A percentile compares a stretch with the other conserved stretches of the same genome.
Conservation (phyloP, 2,329 filamentous ascomycete genomes). For the Curvularia sp. region DNA sequence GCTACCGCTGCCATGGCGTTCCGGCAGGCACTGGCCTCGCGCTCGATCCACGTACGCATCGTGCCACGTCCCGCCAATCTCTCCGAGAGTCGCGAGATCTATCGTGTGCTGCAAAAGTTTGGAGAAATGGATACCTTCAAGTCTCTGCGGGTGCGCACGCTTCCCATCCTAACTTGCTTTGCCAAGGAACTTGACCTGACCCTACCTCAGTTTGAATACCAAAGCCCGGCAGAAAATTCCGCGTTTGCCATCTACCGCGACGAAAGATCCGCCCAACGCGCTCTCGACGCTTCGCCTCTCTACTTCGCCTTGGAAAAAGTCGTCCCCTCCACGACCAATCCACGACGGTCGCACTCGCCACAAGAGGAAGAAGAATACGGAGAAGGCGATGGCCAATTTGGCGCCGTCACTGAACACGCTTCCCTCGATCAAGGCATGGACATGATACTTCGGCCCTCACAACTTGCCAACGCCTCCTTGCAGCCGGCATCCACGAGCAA, state of each 20-base stretch:
- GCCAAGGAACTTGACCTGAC: neutral
- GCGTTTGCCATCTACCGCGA: slow-evolving; percentile 57
- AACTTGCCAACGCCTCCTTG: slow-evolving; percentile 26
- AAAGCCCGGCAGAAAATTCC: slow-evolving; percentile 52
- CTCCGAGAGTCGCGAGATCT: slow-evolving; percentile 58
- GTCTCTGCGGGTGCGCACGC: slow-evolving; percentile 48
- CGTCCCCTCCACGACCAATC: neutral
- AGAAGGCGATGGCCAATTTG: neutral
- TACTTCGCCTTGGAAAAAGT: slow-evolving; percentile 54
- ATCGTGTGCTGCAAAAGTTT: slow-evolving; percentile 57
- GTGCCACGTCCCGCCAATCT: slow-evolving; percentile 56
- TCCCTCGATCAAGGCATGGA: slow-evolving; percentile 32
- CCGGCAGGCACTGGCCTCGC: slow-evolving; percentile 44
- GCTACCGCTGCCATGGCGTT: slow-evolving; percentile 35
- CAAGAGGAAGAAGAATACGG: slow-evolving; percentile 26
- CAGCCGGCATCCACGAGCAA: slow-evolving; percentile 10
- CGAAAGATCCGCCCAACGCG: slow-evolving; percentile 49
- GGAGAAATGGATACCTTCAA: slow-evolving; percentile 59
- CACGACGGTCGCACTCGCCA: neutral
- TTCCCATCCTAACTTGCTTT: neutral
- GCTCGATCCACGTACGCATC: slow-evolving; percentile 57
- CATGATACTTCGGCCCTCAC: slow-evolving; percentile 42
- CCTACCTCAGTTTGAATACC: slow-evolving; percentile 52
- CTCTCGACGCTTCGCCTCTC: slow-evolving; percentile 55
- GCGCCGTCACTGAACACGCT: neutral